Base-by-base conservation (phyloP, 192 early-diverging fungal genomes). In the Coemansia umbellata region DNA sequence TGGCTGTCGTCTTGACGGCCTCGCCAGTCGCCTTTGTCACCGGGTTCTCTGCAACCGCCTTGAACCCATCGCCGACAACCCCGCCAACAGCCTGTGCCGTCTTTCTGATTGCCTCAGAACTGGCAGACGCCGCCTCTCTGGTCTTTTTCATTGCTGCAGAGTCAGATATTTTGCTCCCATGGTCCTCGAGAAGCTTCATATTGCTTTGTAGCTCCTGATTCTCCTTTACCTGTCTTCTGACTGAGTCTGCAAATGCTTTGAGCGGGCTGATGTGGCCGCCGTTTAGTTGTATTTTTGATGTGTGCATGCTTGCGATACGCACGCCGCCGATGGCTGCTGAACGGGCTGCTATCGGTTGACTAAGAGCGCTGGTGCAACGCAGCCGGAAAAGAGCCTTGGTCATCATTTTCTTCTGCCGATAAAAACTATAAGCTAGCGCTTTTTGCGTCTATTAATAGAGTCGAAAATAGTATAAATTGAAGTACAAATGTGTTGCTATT, bases 211-310 rank as follows among this genome's bases (percentile, higher is more conserved):
- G 71, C 56, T 98, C 94, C 72, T 91, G 82, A 77, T 93, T 97
- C 76, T 97, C 94, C 70, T 90, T 82, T 45, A 93, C 81, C 80
- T 99, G 95, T 37, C 90, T 85, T 66, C 88, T 90, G 40, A 98
- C 66, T 0, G 91, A 93, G 44, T 94, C 86, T n/a, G 86, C 70
- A 72, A 98, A 98, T 18, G 84, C 88, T 51, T 79, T 65, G 58
- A 94, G 62, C 47, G 90, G 84, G 54, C 74, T 81, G 40, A 68
- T 42, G 18, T 77, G 74, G 1, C 74, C 74, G 50, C 74, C 74
- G 37, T 77, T 66, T 22, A 24, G 36, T 30, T n/a, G 27, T 31
- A 49, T 42, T 11, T 47, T 47, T 2, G 74, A 56, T 2, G 74
- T 70, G 47, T 77, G 74, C 7, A 76, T 21, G 14, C 58, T 45